A percentile compares a stretch with the other conserved stretches of the same genome.
Evolutionary conservation across 2,329 filamentous ascomycete species (phyloP).

Genomic region (Calonectria fujianensis): DNA sequence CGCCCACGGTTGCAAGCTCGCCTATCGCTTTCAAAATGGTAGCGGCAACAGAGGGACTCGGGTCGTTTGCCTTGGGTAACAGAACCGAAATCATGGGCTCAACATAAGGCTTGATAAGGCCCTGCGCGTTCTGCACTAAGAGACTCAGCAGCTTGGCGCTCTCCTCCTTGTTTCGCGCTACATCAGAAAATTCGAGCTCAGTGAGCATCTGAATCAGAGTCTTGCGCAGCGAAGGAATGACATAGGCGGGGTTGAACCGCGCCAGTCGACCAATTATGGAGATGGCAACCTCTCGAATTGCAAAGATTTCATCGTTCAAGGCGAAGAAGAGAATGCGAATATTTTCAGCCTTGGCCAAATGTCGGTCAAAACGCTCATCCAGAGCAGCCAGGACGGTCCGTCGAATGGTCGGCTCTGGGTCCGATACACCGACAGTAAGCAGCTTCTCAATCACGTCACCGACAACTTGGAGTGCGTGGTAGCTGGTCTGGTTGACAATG

Average conservation of each 20-base stretch:
- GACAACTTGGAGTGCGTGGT: conserved; percentile 97
- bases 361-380: conserved; percentile 94
- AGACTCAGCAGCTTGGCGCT: conserved; percentile 95
- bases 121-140: conserved; percentile 93
- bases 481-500: conserved; percentile 97
- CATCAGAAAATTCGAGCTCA: conserved; percentile 96
- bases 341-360: conserved; percentile 98
- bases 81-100: conserved; percentile 96
- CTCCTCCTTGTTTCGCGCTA: conserved; percentile 95
- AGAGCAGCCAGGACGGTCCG: conserved; percentile 91
- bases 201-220: conserved; percentile 97
- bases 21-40: conserved; percentile 97
- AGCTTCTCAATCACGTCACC: conserved; percentile 98
- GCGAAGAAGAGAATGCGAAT: conserved; percentile 96
- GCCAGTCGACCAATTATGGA: conserved; percentile 96
- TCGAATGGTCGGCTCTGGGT: conserved; percentile 91
- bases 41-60: conserved; percentile 90
- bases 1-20: conserved; percentile 94
- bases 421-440: conserved; percentile 94
- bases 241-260: conserved; percentile 94
- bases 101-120: conserved; percentile 95
- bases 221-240: conserved; percentile 96
- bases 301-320: conserved; percentile 94
- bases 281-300: conserved; percentile 95
- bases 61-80: conserved; percentile 92